Base-by-base conservation (phyloP, 805 yeast species). In the Kazachstania bromeliacearum region DNA sequence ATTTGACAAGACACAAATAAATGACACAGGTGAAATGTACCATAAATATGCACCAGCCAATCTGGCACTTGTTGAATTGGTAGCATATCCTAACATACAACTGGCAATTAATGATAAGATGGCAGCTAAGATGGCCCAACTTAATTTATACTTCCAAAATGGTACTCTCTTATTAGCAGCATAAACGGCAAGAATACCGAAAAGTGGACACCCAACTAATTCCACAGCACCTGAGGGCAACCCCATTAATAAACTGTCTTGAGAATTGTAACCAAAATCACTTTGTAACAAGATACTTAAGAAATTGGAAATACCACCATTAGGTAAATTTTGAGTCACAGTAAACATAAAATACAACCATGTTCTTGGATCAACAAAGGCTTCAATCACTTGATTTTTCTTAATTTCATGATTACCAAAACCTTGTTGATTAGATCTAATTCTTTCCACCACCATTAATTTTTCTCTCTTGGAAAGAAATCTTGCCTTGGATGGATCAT, bases 341-440 rank as follows among this genome's bases (percentile, higher is more conserved):
- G 63, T 68, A 34, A 64, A 59, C 3, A 59, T 40, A 39, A 73
- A 62, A 40, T 64, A 56, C 15, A 73, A 43, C 71, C 74, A 75
- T 7, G 72, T 63, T 46, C 70, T 68, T 33, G 57, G 38, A 45
- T 78, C 84, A 8, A 47, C 45, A 22, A 73, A 36, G 8, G 73
- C 70, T 49, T 77, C 80, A 16, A 50, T 55, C 29, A 74, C 59
- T 51, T 79, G 84, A 36, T 64, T 53, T 64, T 59, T 59, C 48
- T 75, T 75, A 66, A 76, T 73, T 30, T 63, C 57, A 44, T 59
- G 67, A 44, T 67, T 71, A 38, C 79, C 79, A 50, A 70, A 70
- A 33, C 82, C 84, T 44, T 69, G 78, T 46, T 68, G 72, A 56
- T 70, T 75, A 15, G 44, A 47, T 45, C 77, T 69, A 42, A 71